A percentile compares a stretch with the other conserved stretches of the same genome.
Conservation (phyloP, 2,329 filamentous ascomycete genomes). For the Zymoseptoria brevis region DNA sequence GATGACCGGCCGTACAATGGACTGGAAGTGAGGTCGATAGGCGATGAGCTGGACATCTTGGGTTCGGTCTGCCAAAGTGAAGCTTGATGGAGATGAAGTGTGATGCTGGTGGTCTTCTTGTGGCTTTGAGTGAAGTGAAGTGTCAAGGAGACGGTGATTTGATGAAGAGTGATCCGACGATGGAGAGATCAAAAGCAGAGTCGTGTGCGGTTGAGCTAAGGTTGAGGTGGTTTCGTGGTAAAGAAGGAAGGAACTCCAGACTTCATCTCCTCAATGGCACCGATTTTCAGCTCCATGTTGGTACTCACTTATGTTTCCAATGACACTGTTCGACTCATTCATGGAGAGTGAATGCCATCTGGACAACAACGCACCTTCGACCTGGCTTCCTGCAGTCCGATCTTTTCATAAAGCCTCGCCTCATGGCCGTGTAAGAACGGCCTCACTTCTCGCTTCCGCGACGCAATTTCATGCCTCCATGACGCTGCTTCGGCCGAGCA, state of each 20-base stretch:
- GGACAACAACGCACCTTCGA: neutral
- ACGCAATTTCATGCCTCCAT: neutral
- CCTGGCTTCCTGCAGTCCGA: neutral
- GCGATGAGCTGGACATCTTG: neutral
- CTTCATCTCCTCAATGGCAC: neutral
- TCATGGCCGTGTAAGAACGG: neutral
- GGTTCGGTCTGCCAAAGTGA: neutral
- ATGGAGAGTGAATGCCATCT: neutral
- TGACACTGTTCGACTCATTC: neutral
- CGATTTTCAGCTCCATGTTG: neutral
- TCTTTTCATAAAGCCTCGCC: neutral
- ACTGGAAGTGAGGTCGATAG: neutral
- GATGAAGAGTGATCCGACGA: neutral
- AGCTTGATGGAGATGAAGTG: neutral
- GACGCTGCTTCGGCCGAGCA: neutral
- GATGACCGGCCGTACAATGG: neutral
- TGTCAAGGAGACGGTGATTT: neutral
- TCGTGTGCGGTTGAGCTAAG: neutral
- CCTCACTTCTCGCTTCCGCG: neutral
- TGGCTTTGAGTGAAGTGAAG: neutral
- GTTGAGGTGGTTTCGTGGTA: neutral
- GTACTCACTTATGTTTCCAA: neutral
- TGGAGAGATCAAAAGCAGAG: neutral
- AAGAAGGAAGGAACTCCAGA: neutral
- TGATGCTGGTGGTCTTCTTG: neutral